A percentile compares a stretch with the other conserved stretches of the same genome.
Conservation (phyloP, 441 rosid genomes). For the Adansonia gregorii region DNA sequence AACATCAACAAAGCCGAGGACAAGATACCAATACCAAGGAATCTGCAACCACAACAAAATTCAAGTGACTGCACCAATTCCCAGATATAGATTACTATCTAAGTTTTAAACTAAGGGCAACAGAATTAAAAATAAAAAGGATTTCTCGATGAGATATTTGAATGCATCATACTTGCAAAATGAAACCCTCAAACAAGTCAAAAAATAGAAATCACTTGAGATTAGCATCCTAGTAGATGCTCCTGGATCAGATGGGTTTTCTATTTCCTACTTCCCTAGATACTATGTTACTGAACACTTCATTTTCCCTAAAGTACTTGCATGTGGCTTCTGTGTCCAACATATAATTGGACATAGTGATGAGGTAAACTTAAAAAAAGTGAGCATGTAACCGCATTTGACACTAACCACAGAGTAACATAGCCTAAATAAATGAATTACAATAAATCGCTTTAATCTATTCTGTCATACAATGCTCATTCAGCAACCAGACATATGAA, state of each 20-base stretch:
- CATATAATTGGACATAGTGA: too few relatives aligned
- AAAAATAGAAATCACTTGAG: neutral
- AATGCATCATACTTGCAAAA: neutral
- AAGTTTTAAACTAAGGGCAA: neutral
- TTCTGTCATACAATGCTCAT: neutral
- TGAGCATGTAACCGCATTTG: neutral
- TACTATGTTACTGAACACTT: neutral
- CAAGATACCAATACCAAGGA: constrained; percentile 74
- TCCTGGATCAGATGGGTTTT: neutral
- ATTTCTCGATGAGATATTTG: neutral
- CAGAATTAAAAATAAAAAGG: neutral
- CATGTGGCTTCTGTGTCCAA: too few relatives aligned
- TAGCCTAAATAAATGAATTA: neutral
- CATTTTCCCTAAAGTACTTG: too few relatives aligned
- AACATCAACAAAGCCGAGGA: constrained; percentile 60
- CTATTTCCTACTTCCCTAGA: neutral
- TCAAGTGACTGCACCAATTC: neutral
- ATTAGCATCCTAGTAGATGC: too few relatives aligned
- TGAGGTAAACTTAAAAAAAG: neutral
- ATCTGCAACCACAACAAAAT: constrained; percentile 39
- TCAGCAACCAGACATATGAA: neutral
- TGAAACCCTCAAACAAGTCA: constrained; percentile 8
- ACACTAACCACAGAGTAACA: neutral
- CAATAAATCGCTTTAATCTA: neutral
- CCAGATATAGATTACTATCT: neutral